phyloP scores from a whole-genome alignment of 305 asterid species.

The Ilex paraguariensis region DNA sequence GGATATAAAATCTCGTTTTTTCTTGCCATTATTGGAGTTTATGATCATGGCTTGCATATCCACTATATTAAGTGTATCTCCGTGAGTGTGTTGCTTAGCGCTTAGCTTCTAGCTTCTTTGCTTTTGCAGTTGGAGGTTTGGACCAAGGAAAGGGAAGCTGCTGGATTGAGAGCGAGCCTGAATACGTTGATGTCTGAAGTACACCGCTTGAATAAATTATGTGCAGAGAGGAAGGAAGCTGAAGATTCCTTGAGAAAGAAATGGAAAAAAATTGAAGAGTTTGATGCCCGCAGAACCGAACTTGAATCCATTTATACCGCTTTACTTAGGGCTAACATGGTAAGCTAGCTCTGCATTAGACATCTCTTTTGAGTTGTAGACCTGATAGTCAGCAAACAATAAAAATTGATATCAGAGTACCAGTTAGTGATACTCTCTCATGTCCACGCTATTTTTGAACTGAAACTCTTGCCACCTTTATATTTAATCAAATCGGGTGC shows the following conservation, averaged over 20 bases:
- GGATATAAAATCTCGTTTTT: too few species aligned
- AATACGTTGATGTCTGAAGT: slow-evolving; percentile 74
- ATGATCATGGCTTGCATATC: too few species aligned
- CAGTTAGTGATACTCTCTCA: too few species aligned
- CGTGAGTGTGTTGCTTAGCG: slow-evolving; percentile 1
- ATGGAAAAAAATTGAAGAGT: slow-evolving; percentile 96
- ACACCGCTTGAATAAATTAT: slow-evolving; percentile 74
- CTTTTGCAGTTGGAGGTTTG: slow-evolving; percentile 79
- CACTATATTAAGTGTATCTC: too few species aligned
- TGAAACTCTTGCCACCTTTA: too few species aligned
- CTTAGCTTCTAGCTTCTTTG: slow-evolving; percentile 8
- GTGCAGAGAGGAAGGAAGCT: slow-evolving; percentile 96
- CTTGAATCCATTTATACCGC: slow-evolving; percentile 80
- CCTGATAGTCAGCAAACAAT: too few species aligned
- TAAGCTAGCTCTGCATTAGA: slow-evolving; percentile 15
- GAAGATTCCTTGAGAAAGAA: slow-evolving; percentile 86
- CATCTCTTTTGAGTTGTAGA: too few species aligned
- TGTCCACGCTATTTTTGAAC: too few species aligned
- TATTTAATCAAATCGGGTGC: too few species aligned
- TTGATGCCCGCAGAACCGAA: slow-evolving; percentile 91
- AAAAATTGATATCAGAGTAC: too few species aligned
- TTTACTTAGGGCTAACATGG: slow-evolving; percentile 83
- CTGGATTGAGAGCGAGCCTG: slow-evolving; percentile 85
- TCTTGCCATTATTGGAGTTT: too few species aligned
- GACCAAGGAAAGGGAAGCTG: slow-evolving; percentile 94